Conservation (phyloP, 805 yeast species). For the Kodamaea lidongshanica region DNA sequence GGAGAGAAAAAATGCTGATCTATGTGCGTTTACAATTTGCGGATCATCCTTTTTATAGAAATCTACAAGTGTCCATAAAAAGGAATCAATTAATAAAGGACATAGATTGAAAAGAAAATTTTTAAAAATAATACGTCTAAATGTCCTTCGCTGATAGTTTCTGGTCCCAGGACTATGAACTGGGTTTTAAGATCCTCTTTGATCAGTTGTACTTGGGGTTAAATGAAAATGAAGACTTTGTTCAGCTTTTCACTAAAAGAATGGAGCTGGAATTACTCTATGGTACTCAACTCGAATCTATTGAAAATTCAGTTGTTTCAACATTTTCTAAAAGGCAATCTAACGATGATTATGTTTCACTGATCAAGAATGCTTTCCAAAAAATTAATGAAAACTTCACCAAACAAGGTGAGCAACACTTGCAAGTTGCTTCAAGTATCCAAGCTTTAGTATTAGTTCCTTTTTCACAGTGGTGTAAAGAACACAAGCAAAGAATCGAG, state of each 20-base stretch:
- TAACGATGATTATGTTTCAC: constrained; percentile 55
- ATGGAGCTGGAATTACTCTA: constrained; percentile 67
- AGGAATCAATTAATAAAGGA: too few relatives aligned
- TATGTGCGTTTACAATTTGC: too few relatives aligned
- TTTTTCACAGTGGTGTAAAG: constrained; percentile 67
- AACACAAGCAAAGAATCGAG: constrained; percentile 61
- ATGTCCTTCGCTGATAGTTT: constrained; percentile 69
- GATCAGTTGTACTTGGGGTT: constrained; percentile 55
- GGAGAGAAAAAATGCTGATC: too few relatives aligned
- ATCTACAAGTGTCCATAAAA: too few relatives aligned
- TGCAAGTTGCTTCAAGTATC: constrained; percentile 57
- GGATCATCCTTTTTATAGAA: too few relatives aligned
- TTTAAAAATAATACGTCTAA: too few relatives aligned
- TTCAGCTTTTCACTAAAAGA: constrained; percentile 57
- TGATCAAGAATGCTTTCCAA: constrained; percentile 56
- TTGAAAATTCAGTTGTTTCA: constrained; percentile 32
- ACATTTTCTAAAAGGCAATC: constrained; percentile 38
- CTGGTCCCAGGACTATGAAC: constrained; percentile 64
- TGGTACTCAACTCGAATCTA: constrained; percentile 48
- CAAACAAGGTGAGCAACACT: constrained; percentile 53
- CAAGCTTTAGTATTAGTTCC: constrained; percentile 59
- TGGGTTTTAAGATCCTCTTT: constrained; percentile 48
- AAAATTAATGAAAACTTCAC: constrained; percentile 51
- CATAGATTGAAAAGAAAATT: too few relatives aligned
- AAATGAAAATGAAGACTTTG: constrained; percentile 63